Base-by-base conservation (phyloP, 345 rosid species). In the Heritiera fomes region DNA sequence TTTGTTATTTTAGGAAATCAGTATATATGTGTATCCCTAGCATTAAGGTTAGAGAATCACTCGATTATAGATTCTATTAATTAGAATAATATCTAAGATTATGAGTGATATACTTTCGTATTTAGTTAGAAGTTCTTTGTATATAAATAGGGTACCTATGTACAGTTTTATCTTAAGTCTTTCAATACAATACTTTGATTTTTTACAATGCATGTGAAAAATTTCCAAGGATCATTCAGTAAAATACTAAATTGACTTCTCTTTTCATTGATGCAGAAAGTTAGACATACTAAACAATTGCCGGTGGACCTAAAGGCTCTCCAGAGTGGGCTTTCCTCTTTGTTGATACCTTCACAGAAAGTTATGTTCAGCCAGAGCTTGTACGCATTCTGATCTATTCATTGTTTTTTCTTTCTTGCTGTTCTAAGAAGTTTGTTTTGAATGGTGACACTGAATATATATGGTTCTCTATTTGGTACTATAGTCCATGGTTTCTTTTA, bases 251-350 rank as follows among this genome's bases (percentile, higher is more conserved):
- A 3, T 41, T 56, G 52, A 40, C 18, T 68, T 76, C 6, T 32
- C 20, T 75, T 80, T 40, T 23, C 34, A 77, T 30, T 72, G 84
- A 64, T 83, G 87, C 90, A 96, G 99, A 94, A 89, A 89, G 88
- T 91, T 77, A 81, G 87, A 79, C 81, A 83, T 68, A 65, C 81
- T 77, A 92, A 90, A 85, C 90, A 87, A 71, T 85, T 96, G 78
- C 99, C 98, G 9, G 91, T 96, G 84, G 95, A 96, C 86, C 91
- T 92, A 79, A 83, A 85, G 83, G 92, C 91, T 78, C 77, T 96
- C 80, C 87, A 59, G 93, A 88, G 84, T 70, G 98, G 98, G 85
- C 97, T 96, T 74, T 91, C 99, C 23, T 91, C 98, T 55, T 87
- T 96, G 80, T 81, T 89, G 84, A 80, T 94, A 80, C 93, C 97